Evolutionary conservation across 2,329 filamentous ascomycete genomes (phyloP).

Genomic region (Claviceps pusilla): DNA sequence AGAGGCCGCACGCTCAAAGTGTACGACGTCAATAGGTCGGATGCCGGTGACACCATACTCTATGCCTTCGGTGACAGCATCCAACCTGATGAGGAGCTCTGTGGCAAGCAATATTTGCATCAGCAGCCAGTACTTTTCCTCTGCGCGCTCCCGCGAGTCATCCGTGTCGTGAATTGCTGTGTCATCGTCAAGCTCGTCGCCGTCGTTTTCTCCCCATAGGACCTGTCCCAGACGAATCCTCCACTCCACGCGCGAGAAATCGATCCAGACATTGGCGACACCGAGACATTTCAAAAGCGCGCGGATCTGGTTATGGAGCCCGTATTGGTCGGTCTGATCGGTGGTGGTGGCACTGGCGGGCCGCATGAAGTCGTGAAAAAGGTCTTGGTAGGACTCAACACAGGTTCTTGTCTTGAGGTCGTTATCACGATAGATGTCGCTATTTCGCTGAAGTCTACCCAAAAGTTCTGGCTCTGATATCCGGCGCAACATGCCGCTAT

Average conservation of each 20-base stretch:
- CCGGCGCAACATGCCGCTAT: constrained; percentile 37
- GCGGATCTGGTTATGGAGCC: constrained; percentile 55
- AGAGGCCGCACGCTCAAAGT: constrained; percentile 48
- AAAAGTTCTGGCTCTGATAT: constrained; percentile 43
- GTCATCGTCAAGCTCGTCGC: constrained; percentile 38
- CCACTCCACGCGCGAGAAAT: constrained; percentile 63
- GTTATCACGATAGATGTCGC: constrained; percentile 39
- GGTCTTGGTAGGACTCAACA: constrained; percentile 45
- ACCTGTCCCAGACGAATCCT: constrained; percentile 58
- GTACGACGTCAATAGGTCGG: constrained; percentile 40
- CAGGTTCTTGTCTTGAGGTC: constrained; percentile 35
- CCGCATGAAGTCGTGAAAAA: constrained; percentile 45
- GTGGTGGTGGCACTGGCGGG: constrained; percentile 41
- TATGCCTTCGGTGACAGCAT: constrained; percentile 46
- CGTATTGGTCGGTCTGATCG: constrained; percentile 43
- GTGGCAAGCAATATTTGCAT: constrained; percentile 50
- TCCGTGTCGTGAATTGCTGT: constrained; percentile 35
- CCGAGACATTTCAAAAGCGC: constrained; percentile 51
- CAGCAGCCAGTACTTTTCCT: constrained; percentile 52
- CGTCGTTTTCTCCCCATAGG: constrained; percentile 44
- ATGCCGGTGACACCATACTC: constrained; percentile 37
- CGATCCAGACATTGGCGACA: constrained; percentile 54
- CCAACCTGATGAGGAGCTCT: constrained; percentile 49
- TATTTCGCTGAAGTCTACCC: constrained; percentile 42
- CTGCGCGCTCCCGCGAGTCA: constrained; percentile 34